Evolutionary conservation across 306 rosid species (phyloP).

Genomic region (Mucuna pruriens): DNA sequence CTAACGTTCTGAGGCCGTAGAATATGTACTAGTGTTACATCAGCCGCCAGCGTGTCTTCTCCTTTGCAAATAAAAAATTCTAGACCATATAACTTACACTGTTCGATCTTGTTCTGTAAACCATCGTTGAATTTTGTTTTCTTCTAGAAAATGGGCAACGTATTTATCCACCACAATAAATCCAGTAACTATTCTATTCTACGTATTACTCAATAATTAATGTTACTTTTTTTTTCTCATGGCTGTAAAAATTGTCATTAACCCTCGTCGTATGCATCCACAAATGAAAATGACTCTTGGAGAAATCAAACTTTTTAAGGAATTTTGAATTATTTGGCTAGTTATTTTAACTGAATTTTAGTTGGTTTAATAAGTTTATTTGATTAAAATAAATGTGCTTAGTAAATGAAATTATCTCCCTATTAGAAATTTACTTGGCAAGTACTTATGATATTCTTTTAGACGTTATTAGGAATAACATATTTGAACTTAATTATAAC

Average conservation of each 20-base stretch:
- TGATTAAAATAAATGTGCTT: not conserved
- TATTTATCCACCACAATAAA: not conserved
- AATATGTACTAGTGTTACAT: conserved; percentile 35
- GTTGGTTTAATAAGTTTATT: not conserved
- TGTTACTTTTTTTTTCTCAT: too few species aligned
- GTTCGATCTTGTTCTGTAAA: not conserved
- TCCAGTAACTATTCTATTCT: too few species aligned
- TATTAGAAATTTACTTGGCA: too few species aligned
- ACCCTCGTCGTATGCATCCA: too few species aligned
- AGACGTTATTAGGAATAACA: too few species aligned
- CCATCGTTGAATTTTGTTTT: conserved; percentile 9
- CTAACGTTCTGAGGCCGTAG: not conserved
- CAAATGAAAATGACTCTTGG: too few species aligned
- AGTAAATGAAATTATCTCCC: not conserved
- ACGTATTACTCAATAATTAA: too few species aligned
- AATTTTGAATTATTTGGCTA: not conserved
- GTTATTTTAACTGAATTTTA: not conserved
- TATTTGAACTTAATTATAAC: too few species aligned
- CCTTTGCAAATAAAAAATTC: conserved; percentile 1
- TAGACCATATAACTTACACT: not conserved
- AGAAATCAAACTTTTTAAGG: not conserved
- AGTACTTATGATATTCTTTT: too few species aligned
- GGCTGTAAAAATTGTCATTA: too few species aligned
- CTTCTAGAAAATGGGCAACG: conserved; percentile 33
- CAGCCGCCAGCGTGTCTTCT: conserved; percentile 46